These are phyloP conservation scores for Hypholoma fasciculare DNA, from an alignment of 768 basidiomycete species.

Conservation along the genomic window DNA sequence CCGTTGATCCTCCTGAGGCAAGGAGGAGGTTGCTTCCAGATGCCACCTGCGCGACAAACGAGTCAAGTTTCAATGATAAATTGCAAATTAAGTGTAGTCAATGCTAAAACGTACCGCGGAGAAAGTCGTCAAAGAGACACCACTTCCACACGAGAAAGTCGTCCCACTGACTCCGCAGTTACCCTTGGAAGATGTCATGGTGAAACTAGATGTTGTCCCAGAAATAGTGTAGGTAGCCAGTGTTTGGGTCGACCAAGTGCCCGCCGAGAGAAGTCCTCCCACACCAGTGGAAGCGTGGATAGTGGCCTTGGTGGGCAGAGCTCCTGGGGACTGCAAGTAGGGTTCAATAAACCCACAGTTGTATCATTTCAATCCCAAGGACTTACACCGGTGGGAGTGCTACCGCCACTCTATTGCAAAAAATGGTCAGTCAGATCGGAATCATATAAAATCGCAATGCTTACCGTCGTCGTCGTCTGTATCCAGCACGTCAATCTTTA, in stretches of 20 bases:
- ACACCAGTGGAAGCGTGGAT: constrained; percentile 41
- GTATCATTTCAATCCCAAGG: too few species aligned
- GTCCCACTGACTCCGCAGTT: constrained; percentile 50
- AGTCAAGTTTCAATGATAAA: not conserved
- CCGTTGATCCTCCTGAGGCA: constrained; percentile 48
- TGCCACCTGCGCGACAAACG: constrained; percentile 32
- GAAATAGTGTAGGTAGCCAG: constrained; percentile 54
- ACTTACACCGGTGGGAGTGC: constrained; percentile 18
- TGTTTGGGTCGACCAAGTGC: constrained; percentile 65
- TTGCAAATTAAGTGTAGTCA: not conserved
- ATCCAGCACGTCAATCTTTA: not conserved
- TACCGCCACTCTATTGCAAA: too few species aligned
- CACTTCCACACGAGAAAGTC: constrained; percentile 50
- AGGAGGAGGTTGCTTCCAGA: constrained; percentile 50
- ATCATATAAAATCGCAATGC: not conserved
- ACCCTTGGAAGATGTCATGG: constrained; percentile 60
- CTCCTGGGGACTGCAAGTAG: constrained; percentile 16
- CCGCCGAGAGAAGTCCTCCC: constrained; percentile 54
- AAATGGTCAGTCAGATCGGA: too few species aligned
- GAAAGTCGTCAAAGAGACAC: constrained; percentile 45
- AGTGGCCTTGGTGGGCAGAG: constrained; percentile 46
- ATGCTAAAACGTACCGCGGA: constrained; percentile 43
- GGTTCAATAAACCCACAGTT: too few species aligned
- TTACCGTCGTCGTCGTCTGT: constrained; percentile 19
- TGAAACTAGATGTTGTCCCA: constrained; percentile 50